Evolutionary conservation across 371 early-diverging fungal species (phyloP), one percentile per base, ranked within the genome.

Genomic region (Funneliformis caledonium): DNA sequence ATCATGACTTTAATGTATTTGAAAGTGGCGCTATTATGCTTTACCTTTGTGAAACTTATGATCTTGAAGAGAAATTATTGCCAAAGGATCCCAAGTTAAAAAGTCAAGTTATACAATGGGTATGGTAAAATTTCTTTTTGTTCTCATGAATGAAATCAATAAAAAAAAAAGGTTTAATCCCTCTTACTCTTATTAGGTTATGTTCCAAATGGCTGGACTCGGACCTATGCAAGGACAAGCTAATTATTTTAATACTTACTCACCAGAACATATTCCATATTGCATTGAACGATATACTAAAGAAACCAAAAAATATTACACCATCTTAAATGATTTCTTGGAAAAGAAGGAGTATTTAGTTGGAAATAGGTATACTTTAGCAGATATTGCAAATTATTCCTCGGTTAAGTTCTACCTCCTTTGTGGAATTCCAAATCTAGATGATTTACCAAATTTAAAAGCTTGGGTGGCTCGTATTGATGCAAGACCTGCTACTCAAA

Each of bases 11-110:
- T 80, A 26, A 81, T 50, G 88, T 90, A 16, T 88, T 88, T 75
- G 90, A 90, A 77, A 82, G 82, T 43, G 89, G 88, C 19, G 90
- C 90, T 12, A 90, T 90, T 62, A 80, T 90, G 75, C 73, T 87
- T n/a, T 90, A 88, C 81, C 82, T 90, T 9, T 87, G 86, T 19
- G 87, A 90, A 50, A 82, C 85, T 80, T 87, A 88, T 81, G 90
- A 88, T 81, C 85, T 84, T 19, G 81, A 88, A 45, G 85, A 87
- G 82, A 81, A 79, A 47, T 61, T 90, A 26, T 75, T 85, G 22
- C 84, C 88, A 26, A 72, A 80, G 6, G 89, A 88, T 73, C 82
- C 87, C 60, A 83, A 87, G n/a, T 65, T 76, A 70, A 81, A 82
- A 33, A 84, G 84, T 59, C 83, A 87, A 78, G 87, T 83, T 19